Evolutionary conservation across 129 eudicot genomes (phyloP), one percentile per base, ranked within the genome.

Genomic region (Arctium lappa): DNA sequence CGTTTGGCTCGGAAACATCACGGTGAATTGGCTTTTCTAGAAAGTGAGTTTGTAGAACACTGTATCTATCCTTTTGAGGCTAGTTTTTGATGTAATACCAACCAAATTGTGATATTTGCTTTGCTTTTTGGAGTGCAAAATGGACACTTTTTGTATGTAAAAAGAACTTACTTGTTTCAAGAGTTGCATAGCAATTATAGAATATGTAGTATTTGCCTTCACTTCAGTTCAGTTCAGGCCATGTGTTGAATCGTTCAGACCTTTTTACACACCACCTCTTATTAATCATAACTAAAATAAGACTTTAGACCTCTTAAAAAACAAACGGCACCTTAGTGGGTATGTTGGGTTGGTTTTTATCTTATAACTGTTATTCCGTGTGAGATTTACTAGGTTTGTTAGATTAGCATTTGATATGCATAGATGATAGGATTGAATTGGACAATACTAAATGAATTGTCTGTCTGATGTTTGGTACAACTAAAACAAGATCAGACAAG

Each of bases 11-110:
- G 90, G 89, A 62, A 88, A 88, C 16, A 68, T 87, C 13, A 84
- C 88, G 13, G 81, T 85, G 16, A 80, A 88, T 79, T 88, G 90
- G 92, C 89, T 88, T 3, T 86, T 91, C 33, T 87, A 84, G 81
- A 44, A 42, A 22, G 62, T 56, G 65, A 15, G 29, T 10, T 3
- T 72, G 83, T 84, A 73, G 83, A 60, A 78, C 72, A 44, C 8
- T n/a, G 46, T 74, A 9, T 86, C 79, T 80, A 75, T 72, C 30
- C 46, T 75, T 71, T 85, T 53, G 40, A 34, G 75, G 84, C 60
- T 79, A 73, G 66, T 27, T 62, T 72, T 74, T 66, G 66, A 79
- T 84, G 83, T 40, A 39, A 82, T 36, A 80, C 85, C 76, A 75
- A 60, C 68, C 9, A 33, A 33, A 9, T 60, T 60, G 30, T 60